Base-by-base conservation (phyloP, 441 rosid genomes). In the Euphorbia celastroides region DNA sequence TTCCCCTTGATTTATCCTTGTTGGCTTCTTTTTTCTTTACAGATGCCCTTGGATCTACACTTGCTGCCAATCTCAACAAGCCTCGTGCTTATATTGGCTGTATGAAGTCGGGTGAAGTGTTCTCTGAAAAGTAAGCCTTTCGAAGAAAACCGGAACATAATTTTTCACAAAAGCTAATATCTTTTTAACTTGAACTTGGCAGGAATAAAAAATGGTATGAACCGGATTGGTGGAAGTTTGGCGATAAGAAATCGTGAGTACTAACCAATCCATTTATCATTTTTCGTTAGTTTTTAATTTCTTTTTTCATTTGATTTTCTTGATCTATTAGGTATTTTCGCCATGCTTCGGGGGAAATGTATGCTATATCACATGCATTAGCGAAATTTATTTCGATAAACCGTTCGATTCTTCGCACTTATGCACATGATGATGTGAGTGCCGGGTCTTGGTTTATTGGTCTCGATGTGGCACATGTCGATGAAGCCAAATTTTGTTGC, bases 211-310 rank as follows among this genome's bases (percentile, higher is more conserved):
- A 83, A 80, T 94, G 98, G 98, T 87, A 87, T 69, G 99, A 94
- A 74, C 96, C 96, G 60, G 94, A 94, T 70, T 90, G 98, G 98
- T 94, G 98, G 99, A 94, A 92, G 75, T 94, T 94, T 26, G 99
- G 99, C 5, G 92, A 92, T 73, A 88, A 83, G 74, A 92, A 90
- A 82, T 80, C 88, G 98, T 92, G 80, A 84, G 99, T 82, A 17
- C 7, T 7, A 30, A 34, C 48, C 11, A 60, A 23, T 44, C 19
- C n/a, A 41, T 17, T 14, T 16, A 14, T 74, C 56, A 14, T n/a
- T 20, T n/a, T n/a, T n/a, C n/a, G n/a, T n/a, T n/a, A n/a, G n/a
- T n/a, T n/a, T n/a, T n/a, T n/a, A n/a, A n/a, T n/a, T n/a, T n/a
- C n/a, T n/a, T n/a, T n/a, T n/a, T n/a, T n/a, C n/a, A n/a, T n/a